phyloP scores from a whole-genome alignment of 768 basidiomycete genomes.

The Kwoniella sp. region DNA sequence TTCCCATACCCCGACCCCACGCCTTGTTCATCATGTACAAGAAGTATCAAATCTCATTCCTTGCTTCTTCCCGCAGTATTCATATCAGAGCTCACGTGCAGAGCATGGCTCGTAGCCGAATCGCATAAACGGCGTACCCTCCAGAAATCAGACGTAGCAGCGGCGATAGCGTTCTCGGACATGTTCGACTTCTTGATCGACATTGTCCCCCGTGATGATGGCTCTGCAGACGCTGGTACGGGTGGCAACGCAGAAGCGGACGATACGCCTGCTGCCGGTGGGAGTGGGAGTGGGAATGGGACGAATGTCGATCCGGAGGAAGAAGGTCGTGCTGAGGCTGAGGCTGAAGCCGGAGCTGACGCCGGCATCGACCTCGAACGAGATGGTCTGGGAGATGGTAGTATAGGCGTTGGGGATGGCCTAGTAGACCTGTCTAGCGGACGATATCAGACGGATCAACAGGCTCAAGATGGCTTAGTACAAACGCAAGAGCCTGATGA shows the following conservation, averaged over 20 bases:
- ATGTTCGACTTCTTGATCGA: conserved; percentile 98
- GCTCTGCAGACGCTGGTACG: conserved; percentile 10
- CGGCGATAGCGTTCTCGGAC: conserved; percentile 87
- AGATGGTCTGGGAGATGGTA: not conserved
- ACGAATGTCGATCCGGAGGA: conserved; percentile 24
- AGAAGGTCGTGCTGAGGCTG: conserved; percentile 20
- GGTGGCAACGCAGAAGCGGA: not conserved
- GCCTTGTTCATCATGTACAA: no score
- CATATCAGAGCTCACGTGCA: conserved; percentile 92
- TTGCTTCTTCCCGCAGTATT: conserved; percentile 66
- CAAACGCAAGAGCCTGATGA: not conserved
- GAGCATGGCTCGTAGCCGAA: conserved; percentile 93
- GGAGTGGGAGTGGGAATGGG: conserved; percentile 7
- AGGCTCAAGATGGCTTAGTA: not conserved
- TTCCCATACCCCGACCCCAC: not conserved
- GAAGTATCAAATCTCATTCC: not conserved
- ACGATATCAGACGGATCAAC: not conserved
- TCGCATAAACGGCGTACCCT: conserved; percentile 95
- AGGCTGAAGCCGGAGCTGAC: conserved; percentile 30
- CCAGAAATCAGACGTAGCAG: conserved; percentile 88
- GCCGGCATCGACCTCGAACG: no score
- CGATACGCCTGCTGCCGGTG: conserved; percentile 5
- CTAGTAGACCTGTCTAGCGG: not conserved
- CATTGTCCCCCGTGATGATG: conserved; percentile 85
- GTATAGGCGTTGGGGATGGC: not conserved